Base-by-base conservation (phyloP, 2,329 filamentous ascomycete species). In the Hypoxylon sp. region DNA sequence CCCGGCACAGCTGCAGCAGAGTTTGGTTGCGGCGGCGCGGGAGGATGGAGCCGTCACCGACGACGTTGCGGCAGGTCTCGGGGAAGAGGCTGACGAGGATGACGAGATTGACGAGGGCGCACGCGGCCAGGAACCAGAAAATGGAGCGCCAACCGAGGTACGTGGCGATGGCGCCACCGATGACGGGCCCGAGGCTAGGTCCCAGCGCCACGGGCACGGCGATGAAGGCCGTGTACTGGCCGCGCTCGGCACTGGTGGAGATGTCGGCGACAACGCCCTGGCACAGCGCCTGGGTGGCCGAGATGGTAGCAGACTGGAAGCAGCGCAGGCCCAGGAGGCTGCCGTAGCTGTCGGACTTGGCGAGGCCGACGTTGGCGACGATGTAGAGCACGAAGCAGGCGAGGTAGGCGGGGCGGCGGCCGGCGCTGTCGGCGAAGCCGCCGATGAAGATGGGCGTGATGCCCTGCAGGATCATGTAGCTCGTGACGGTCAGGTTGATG, bases 101-200 rank as follows among this genome's bases (percentile, higher is more conserved):
- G 1, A 86, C 50, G 24, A 86, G 71, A 69, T 81, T 82, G 1
- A 72, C 70, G 2, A 67, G 68, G 26, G 77, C 72, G 35, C 80
- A 75, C 21, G 88, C 85, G 40, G 82, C 78, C 52, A 87, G 78
- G 66, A 88, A 88, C 85, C 85, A 88, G 66, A 88, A 88, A 53
- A 88, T 83, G 48, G 80, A 77, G 15, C 81, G 76, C 86, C 87
- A 89, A 3, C 84, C 84, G 0, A 87, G 75, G 57, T 81, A 87
- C 64, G 87, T 72, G 11, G 73, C 72, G n/a, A 85, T 69, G 2
- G 82, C 58, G 1, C 82, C 83, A 7, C 83, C 82, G 40, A 67
- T 58, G 18, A 65, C 75, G 0, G 5, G 84, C 72, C n/a, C 80
- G 37, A 73, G 67, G 40, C 65, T 58, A 60, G 76, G 48, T 49